A percentile compares a stretch with the other conserved stretches of the same genome.
Conservation (phyloP, 73 alveolate species). For the Effrenium voratum region DNA sequence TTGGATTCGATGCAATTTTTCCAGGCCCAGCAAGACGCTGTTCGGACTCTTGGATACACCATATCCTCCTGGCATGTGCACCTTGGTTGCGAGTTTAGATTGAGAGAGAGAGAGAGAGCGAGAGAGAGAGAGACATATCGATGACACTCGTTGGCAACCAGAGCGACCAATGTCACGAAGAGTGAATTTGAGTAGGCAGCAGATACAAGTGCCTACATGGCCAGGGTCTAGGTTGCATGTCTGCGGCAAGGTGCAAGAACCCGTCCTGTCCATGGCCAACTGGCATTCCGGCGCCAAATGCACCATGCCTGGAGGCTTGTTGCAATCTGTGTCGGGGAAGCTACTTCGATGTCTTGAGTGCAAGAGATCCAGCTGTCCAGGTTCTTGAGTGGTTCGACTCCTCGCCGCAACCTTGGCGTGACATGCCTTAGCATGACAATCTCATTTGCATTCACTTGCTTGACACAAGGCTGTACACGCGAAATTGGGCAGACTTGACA, state of each 20-base stretch:
- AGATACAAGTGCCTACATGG: no score
- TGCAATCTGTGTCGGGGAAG: background rate
- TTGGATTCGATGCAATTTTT: no score
- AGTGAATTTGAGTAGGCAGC: no score
- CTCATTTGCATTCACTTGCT: no score
- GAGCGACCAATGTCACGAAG: no score
- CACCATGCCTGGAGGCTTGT: constrained; percentile 71
- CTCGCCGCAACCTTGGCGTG: constrained; percentile 35
- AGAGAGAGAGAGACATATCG: no score
- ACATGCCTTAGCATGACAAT: no score
- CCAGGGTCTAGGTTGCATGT: no score
- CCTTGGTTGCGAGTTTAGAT: background rate
- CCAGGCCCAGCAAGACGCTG: constrained; percentile 88
- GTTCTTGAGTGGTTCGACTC: constrained; percentile 81
- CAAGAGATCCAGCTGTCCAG: background rate
- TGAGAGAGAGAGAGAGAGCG: no score
- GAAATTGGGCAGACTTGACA: constrained; percentile 85
- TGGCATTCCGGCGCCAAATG: constrained; percentile 65
- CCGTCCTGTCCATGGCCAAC: constrained; percentile 80
- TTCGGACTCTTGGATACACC: constrained; percentile 87
- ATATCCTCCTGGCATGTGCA: constrained; percentile 81
- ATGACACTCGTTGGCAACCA: no score
- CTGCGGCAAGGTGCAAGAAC: constrained; percentile 63
- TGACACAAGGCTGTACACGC: constrained; percentile 43
- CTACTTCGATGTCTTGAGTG: background rate